phyloP scores from a whole-genome alignment of 2,329 filamentous ascomycete genomes.

The Ploettnerulaceae sp. region DNA sequence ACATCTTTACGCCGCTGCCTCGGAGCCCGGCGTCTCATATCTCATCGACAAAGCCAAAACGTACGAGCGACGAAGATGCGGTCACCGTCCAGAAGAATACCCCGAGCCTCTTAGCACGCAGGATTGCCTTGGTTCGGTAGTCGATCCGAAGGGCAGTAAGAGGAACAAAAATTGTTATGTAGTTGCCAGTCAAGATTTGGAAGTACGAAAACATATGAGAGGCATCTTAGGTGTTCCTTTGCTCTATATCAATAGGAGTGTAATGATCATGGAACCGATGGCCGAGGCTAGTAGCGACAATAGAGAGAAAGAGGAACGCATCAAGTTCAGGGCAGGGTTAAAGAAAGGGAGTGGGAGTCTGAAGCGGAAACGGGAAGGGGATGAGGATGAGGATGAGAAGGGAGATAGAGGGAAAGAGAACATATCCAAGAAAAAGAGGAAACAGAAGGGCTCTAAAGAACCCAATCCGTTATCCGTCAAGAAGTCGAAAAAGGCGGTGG shows the following conservation, averaged over 20 bases:
- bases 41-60: constrained; percentile 70
- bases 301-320: constrained; percentile 63
- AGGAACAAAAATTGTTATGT: constrained; percentile 77
- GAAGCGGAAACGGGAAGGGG: constrained; percentile 35
- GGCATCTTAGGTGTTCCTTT: constrained; percentile 67
- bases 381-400: constrained; percentile 21
- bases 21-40: constrained; percentile 44
- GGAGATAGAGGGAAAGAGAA: constrained; percentile 15
- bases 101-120: constrained; percentile 63
- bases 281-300: constrained; percentile 58
- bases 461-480: constrained; percentile 68
- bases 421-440: constrained; percentile 48
- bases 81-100: constrained; percentile 68
- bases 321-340: constrained; percentile 68
- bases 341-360: constrained; percentile 42
- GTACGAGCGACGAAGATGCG: constrained; percentile 71
- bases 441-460: constrained; percentile 56
- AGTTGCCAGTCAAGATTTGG: constrained; percentile 66
- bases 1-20: constrained; percentile 64
- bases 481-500: constrained; percentile 54
- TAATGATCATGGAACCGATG: constrained; percentile 78
- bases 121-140: constrained; percentile 68
- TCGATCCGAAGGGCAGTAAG: constrained; percentile 69
- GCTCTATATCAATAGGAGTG: constrained; percentile 72
- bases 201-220: constrained; percentile 59